Percentiles rank a stretch among this genome's conserved stretches.
phyloP scores from a whole-genome alignment of 306 rosid species.

The Hippophae gyantsensis region DNA sequence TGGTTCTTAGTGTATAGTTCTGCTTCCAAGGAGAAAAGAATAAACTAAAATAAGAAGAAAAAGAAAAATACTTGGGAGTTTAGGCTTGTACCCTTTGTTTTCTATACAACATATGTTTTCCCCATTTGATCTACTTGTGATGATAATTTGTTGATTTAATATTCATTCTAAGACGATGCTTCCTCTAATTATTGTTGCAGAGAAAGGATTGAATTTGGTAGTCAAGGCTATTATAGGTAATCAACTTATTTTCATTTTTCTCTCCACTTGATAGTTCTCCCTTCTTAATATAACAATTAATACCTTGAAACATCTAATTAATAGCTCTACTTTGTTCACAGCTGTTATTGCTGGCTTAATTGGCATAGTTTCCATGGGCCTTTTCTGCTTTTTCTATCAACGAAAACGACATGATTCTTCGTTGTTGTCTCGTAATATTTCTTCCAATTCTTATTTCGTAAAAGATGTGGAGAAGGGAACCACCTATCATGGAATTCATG shows the following conservation, averaged over 20 bases:
- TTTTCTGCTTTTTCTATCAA: constrained; percentile 1
- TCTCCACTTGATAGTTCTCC: not conserved
- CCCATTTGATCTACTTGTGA: too few species aligned
- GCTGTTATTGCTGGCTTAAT: constrained; percentile 9
- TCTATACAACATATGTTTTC: too few species aligned
- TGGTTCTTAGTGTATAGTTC: too few species aligned
- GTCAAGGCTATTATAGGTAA: constrained; percentile 34
- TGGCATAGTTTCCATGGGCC: not conserved
- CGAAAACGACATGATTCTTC: constrained; percentile 24
- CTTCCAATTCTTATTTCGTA: constrained; percentile 24
- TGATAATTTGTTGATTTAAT: too few species aligned
- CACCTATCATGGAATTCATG: constrained; percentile 31
- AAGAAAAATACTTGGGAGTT: too few species aligned
- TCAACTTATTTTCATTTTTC: not conserved
- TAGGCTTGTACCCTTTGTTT: too few species aligned
- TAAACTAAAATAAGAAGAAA: too few species aligned
- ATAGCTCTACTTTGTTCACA: constrained; percentile 13
- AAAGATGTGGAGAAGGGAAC: constrained; percentile 44
- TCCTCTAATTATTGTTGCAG: constrained; percentile 29
- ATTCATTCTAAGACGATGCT: not conserved
- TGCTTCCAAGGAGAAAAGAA: too few species aligned
- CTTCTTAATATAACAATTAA: not conserved
- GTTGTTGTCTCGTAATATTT: constrained; percentile 26
- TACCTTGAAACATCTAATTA: constrained; percentile 3
- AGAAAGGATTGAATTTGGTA: rapidly evolving